These are phyloP conservation scores for Xylaria sp. DNA, from an alignment of 2,329 filamentous ascomycete species.

Conservation along the genomic window DNA sequence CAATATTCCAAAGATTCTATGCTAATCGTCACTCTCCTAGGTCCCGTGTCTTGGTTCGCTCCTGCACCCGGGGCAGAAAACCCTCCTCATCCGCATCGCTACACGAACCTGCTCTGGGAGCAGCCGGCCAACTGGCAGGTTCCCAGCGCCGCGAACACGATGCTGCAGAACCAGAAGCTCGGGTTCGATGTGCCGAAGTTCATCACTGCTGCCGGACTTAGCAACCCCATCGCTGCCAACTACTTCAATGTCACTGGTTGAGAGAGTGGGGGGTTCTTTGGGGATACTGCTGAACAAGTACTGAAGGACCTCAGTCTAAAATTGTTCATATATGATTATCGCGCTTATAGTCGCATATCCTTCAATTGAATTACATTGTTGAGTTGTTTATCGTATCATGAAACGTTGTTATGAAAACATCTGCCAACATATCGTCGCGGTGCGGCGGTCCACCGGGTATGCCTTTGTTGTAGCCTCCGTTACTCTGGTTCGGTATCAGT, in stretches of 20 bases:
- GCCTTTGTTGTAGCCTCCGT: too few relatives aligned
- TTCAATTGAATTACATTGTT: not conserved
- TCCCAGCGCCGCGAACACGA: conserved; percentile 45
- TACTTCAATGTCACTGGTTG: conserved; percentile 51
- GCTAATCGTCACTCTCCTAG: conserved; percentile 30
- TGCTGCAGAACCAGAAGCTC: conserved; percentile 47
- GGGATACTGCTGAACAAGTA: not conserved
- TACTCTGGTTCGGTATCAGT: too few relatives aligned
- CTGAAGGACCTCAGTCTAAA: not conserved
- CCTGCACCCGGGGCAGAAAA: conserved; percentile 50
- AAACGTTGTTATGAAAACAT: too few relatives aligned
- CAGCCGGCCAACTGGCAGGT: conserved; percentile 50
- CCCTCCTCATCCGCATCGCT: conserved; percentile 52
- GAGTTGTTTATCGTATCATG: too few relatives aligned
- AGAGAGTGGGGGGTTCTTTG: not conserved
- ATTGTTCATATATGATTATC: not conserved
- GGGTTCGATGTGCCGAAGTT: conserved; percentile 50
- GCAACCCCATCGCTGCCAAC: conserved; percentile 47
- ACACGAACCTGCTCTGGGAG: conserved; percentile 53
- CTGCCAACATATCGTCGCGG: too few relatives aligned
- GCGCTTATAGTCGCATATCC: not conserved
- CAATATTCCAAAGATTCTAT: not conserved
- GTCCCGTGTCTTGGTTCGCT: conserved; percentile 45
- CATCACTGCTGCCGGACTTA: conserved; percentile 46
- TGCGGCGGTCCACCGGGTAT: too few relatives aligned